Evolutionary conservation across 2,329 filamentous ascomycete genomes (phyloP).

Genomic region (Verticillium longisporum): DNA sequence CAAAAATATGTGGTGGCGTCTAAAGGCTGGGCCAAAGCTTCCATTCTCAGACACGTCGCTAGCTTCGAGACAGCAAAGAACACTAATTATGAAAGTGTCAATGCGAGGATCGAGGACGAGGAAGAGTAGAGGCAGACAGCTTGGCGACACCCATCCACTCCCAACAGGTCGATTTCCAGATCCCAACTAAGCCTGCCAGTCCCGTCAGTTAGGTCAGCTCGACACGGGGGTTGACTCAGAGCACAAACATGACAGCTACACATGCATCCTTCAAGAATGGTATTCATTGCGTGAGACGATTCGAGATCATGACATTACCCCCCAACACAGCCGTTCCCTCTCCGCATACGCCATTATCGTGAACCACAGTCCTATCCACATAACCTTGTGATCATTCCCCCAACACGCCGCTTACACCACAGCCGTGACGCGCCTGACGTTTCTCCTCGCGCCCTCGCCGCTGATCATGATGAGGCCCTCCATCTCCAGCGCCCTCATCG

Average conservation of each 20-base stretch:
- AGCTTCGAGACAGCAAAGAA: too few relatives aligned
- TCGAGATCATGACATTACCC: neutral
- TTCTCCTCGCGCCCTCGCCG: constrained; percentile 80
- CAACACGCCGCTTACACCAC: constrained; percentile 22
- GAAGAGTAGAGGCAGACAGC: too few relatives aligned
- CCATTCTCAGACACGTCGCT: too few relatives aligned
- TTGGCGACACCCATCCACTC: too few relatives aligned
- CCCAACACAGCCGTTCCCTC: neutral
- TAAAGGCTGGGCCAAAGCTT: too few relatives aligned
- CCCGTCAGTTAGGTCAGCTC: too few relatives aligned
- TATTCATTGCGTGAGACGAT: neutral
- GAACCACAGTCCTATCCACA: neutral
- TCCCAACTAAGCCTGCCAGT: too few relatives aligned
- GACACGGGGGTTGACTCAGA: neutral
- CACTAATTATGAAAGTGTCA: too few relatives aligned
- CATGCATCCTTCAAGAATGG: neutral
- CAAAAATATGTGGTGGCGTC: too few relatives aligned
- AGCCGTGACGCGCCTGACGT: constrained; percentile 66
- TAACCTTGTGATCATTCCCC: neutral
- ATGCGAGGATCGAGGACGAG: too few relatives aligned
- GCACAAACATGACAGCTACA: neutral
- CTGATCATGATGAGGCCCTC: constrained; percentile 76
- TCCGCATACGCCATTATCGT: neutral
- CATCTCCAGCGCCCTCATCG: constrained; percentile 70
- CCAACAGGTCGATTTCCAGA: too few relatives aligned